A percentile compares a stretch with the other conserved stretches of the same genome.
These are phyloP conservation scores for Pleomassaria siparia DNA, from an alignment of 2,329 filamentous ascomycete genomes.

Conservation along the genomic window DNA sequence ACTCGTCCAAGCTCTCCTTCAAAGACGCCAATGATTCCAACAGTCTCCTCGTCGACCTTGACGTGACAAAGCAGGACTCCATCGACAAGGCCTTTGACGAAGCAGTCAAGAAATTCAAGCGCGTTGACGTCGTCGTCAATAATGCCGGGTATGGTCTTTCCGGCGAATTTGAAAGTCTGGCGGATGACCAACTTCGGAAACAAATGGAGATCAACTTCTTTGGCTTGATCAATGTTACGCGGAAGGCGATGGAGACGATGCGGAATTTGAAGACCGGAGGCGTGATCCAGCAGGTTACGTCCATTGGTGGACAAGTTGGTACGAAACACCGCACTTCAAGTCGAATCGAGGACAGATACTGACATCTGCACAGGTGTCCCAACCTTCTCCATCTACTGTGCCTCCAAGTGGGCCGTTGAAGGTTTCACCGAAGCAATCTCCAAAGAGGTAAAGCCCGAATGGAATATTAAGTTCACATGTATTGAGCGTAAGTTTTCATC, in stretches of 20 bases:
- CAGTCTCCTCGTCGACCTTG: slow-evolving; percentile 53
- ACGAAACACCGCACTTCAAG: slow-evolving; percentile 12
- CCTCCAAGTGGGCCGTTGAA: slow-evolving; percentile 52
- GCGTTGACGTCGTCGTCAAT: slow-evolving; percentile 62
- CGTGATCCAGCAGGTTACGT: slow-evolving; percentile 58
- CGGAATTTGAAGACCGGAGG: slow-evolving; percentile 54
- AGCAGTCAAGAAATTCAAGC: slow-evolving; percentile 53
- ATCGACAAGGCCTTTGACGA: slow-evolving; percentile 51
- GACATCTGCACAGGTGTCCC: slow-evolving; percentile 29
- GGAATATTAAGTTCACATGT: slow-evolving; percentile 50
- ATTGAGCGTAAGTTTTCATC: too few relatives aligned
- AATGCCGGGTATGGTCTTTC: slow-evolving; percentile 62
- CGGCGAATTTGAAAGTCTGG: slow-evolving; percentile 56
- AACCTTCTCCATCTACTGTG: slow-evolving; percentile 44
- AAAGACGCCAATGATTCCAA: slow-evolving; percentile 49
- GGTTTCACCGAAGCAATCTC: slow-evolving; percentile 50
- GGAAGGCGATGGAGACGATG: slow-evolving; percentile 48
- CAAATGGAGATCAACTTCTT: slow-evolving; percentile 65
- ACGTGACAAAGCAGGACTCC: slow-evolving; percentile 52
- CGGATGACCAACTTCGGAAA: slow-evolving; percentile 50
- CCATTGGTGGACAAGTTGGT: slow-evolving; percentile 53
- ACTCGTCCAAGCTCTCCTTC: slow-evolving; percentile 46
- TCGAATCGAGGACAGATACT: too few relatives aligned
- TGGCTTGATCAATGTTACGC: slow-evolving; percentile 57
- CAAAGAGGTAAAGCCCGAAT: slow-evolving; percentile 50